Conservation (phyloP, 2,329 filamentous ascomycete genomes). For the Diaporthe destruens region DNA sequence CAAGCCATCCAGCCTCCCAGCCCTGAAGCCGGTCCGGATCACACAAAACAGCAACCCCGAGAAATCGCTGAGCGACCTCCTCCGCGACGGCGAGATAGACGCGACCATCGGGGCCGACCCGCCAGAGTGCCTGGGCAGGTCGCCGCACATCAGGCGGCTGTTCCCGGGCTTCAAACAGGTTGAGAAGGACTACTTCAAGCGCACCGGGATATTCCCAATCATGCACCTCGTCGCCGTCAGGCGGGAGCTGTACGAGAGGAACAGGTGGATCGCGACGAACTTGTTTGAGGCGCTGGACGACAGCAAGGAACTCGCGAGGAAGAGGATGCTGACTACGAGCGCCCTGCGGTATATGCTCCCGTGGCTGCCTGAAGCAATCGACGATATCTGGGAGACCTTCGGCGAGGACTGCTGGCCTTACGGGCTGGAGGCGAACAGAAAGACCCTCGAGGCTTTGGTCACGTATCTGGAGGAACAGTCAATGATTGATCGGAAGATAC, state of each 20-base stretch:
- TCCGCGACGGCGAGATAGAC: slow-evolving; percentile 53
- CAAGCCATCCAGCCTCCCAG: slow-evolving; percentile 46
- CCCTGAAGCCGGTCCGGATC: slow-evolving; percentile 46
- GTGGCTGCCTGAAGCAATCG: slow-evolving; percentile 49
- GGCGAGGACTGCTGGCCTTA: slow-evolving; percentile 52
- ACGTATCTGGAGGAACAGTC: slow-evolving; percentile 49
- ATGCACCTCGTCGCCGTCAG: slow-evolving; percentile 39
- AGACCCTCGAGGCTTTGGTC: slow-evolving; percentile 50
- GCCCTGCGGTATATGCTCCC: slow-evolving; percentile 53
- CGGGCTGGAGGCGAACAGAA: slow-evolving; percentile 50
- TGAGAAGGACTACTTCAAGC: slow-evolving; percentile 50
- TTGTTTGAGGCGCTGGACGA: slow-evolving; percentile 52
- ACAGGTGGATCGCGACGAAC: slow-evolving; percentile 48
- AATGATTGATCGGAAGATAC: slow-evolving; percentile 48
- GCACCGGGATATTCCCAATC: slow-evolving; percentile 33
- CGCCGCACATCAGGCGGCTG: slow-evolving; percentile 48
- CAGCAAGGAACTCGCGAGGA: slow-evolving; percentile 49
- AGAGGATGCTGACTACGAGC: slow-evolving; percentile 47
- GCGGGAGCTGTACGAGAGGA: slow-evolving; percentile 46
- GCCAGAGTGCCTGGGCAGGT: slow-evolving; percentile 49
- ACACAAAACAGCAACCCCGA: slow-evolving; percentile 44
- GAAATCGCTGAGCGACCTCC: slow-evolving; percentile 50
- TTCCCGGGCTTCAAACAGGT: slow-evolving; percentile 52
- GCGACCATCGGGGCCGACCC: slow-evolving; percentile 52
- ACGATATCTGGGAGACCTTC: slow-evolving; percentile 52